Base-by-base conservation (phyloP, 2,329 filamentous ascomycete species). In the Pestalotiopsis sp. region DNA sequence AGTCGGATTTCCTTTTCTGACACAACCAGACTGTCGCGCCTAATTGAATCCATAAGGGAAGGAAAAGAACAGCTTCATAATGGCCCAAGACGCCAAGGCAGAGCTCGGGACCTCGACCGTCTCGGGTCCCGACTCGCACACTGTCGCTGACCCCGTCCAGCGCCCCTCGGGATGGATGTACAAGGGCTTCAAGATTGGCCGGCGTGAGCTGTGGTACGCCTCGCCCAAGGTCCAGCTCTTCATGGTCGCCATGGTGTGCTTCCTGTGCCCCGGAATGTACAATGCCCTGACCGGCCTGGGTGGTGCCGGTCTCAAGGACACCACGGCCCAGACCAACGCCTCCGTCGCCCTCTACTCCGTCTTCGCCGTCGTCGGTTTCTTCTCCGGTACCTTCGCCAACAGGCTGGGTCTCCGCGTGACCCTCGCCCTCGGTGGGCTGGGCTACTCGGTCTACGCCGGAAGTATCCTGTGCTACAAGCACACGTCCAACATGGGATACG, bases 371-470 rank as follows among this genome's bases (percentile, higher is more conserved):
- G 84, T 89, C 52, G 91, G 88, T 70, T 88, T 93, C 80, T 86
- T 92, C 75, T 91, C 92, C 72, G 91, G 91, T 67, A 94, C 91
- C 65, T 87, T 94, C 75, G 90, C 91, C 81, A 96, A 96, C 82
- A 88, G 87, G 71, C 83, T 94, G 66, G 93, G 92, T 67, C 86
- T 94, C 70, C 88, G 87, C 74, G 76, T 85, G 58, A 91, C 92
- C 17, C 82, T 95, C 64, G 85, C 88, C 4, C 85, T 94, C 71
- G 92, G 92, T 70, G 92, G 92, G 14, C 78, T 94, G 65, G 92
- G 93, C 66, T 95, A 95, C 82, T 89, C 87, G 75, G 82, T 94
- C 78, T 94, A 94, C 77, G 86, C 91, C 59, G 87, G 89, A 61
- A 88, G 87, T 66, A 92, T 93, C 79, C 83, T 94, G 55, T 86